Conservation (phyloP, 2,329 filamentous ascomycete species). For the Pseudogymnoascus sp. region DNA sequence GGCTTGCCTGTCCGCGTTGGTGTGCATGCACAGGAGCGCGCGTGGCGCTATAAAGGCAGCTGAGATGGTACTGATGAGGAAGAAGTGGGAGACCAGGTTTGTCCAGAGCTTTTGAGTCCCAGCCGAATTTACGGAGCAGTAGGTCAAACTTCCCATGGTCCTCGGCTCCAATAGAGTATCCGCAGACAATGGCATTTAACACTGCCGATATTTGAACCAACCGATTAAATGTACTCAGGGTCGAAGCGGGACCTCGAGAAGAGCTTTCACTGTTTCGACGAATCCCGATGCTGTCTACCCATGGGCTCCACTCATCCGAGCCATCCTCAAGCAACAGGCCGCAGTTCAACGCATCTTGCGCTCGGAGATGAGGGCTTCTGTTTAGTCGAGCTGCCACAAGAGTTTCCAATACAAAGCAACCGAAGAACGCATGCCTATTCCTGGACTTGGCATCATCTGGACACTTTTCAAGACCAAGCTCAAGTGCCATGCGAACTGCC, state of each 20-base stretch:
- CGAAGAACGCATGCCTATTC: conserved; percentile 43
- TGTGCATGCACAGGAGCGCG: conserved; percentile 13
- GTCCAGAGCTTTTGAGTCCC: not conserved
- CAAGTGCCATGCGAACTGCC: conserved; percentile 29
- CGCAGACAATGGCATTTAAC: conserved; percentile 26
- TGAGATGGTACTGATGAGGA: conserved; percentile 30
- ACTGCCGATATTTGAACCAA: conserved; percentile 30
- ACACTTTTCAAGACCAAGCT: conserved; percentile 35
- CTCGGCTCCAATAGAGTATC: conserved; percentile 15
- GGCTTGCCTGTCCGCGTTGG: not conserved
- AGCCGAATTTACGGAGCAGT: not conserved
- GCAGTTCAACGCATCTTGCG: conserved; percentile 37
- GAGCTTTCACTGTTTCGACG: conserved; percentile 24
- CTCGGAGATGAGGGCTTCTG: conserved; percentile 44
- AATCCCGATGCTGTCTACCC: conserved; percentile 48
- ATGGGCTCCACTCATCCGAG: conserved; percentile 69
- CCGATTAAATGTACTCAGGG: conserved; percentile 31
- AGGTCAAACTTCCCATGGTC: conserved; percentile 2
- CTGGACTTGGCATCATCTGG: conserved; percentile 21
- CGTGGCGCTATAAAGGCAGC: conserved; percentile 27
- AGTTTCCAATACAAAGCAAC: conserved; percentile 58
- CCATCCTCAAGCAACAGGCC: conserved; percentile 57
- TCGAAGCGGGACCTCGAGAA: conserved; percentile 29
- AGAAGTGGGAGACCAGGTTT: conserved; percentile 19
- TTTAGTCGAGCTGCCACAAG: conserved; percentile 47